Evolutionary conservation across 1,284 basidiomycete species (phyloP).

Genomic region (Tranzscheliella williamsii): DNA sequence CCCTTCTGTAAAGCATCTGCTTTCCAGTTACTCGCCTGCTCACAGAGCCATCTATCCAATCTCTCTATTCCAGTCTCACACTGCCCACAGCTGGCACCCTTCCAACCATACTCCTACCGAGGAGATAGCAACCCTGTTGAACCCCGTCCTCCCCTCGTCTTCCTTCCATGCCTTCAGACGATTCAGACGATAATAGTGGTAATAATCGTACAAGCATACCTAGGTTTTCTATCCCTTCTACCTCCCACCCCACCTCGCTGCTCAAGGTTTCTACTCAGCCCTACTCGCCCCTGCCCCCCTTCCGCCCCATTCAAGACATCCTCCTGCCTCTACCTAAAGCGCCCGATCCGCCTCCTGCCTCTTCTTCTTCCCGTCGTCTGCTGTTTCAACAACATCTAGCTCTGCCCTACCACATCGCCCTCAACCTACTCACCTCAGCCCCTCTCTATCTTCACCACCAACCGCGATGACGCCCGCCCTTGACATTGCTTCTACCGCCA

Average conservation of each 20-base stretch:
- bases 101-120: constrained; percentile 21
- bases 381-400: constrained; percentile 14
- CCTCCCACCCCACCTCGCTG: background rate
- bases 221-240: background rate
- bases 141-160: constrained; percentile 21
- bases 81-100: constrained; percentile 26
- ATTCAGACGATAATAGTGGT: constrained; percentile 50
- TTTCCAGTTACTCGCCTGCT: no score
- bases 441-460: constrained; percentile 41
- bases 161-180: constrained; percentile 49
- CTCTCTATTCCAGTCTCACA: background rate
- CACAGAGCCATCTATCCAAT: no score
- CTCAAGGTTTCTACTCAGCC: constrained; percentile 8
- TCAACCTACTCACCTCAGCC: constrained; percentile 36
- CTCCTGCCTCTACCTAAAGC: constrained; percentile 35
- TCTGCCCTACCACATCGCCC: constrained; percentile 13
- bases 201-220: constrained; percentile 30
- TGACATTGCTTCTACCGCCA: constrained; percentile 35
- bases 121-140: constrained; percentile 43
- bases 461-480: constrained; percentile 43
- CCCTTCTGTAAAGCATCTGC: no score
- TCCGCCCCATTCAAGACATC: constrained; percentile 24
- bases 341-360: constrained; percentile 36
- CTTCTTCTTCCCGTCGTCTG: background rate
- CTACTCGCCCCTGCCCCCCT: constrained; percentile 2